Evolutionary conservation across 805 yeast species (phyloP).

Genomic region (Kazachstania africana): DNA sequence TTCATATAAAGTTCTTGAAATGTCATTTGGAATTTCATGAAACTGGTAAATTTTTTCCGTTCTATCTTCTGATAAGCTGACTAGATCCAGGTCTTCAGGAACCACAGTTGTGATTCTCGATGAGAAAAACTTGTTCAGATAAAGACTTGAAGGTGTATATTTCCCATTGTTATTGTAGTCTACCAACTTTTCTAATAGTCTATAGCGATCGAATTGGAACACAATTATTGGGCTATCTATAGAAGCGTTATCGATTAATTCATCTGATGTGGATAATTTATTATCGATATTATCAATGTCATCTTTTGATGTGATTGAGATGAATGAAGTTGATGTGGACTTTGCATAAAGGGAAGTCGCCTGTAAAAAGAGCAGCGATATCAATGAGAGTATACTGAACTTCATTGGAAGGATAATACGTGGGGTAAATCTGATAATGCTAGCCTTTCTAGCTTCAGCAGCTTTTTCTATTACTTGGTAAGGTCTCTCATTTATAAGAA

Average conservation of each 20-base stretch:
- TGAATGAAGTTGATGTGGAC: conserved; percentile 5
- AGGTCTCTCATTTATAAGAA: too few relatives aligned
- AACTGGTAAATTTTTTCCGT: conserved; percentile 1
- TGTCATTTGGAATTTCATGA: conserved; percentile 10
- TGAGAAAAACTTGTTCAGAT: conserved; percentile 11
- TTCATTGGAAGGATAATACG: too few relatives aligned
- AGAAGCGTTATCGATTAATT: conserved; percentile 4
- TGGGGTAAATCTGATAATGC: too few relatives aligned
- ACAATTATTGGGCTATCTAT: conserved; percentile 14
- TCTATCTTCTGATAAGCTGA: neutral
- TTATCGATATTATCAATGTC: conserved; percentile 2
- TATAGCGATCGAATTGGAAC: conserved; percentile 14
- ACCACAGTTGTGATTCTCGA: conserved; percentile 7
- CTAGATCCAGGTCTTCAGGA: conserved; percentile 4
- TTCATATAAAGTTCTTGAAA: conserved; percentile 14
- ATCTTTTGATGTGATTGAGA: conserved; percentile 4
- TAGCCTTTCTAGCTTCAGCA: too few relatives aligned
- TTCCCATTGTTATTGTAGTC: conserved; percentile 3
- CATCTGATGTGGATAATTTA: conserved; percentile 1
- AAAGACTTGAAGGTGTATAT: too few relatives aligned
- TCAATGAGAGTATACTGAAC: too few relatives aligned
- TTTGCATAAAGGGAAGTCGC: too few relatives aligned
- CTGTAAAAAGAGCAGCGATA: too few relatives aligned
- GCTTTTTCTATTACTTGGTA: too few relatives aligned
- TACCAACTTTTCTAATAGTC: conserved; percentile 6